Percentiles rank a stretch among this genome's conserved stretches.
Conservation (phyloP, 148 eudicot species). For the Suaeda aralocaspica region DNA sequence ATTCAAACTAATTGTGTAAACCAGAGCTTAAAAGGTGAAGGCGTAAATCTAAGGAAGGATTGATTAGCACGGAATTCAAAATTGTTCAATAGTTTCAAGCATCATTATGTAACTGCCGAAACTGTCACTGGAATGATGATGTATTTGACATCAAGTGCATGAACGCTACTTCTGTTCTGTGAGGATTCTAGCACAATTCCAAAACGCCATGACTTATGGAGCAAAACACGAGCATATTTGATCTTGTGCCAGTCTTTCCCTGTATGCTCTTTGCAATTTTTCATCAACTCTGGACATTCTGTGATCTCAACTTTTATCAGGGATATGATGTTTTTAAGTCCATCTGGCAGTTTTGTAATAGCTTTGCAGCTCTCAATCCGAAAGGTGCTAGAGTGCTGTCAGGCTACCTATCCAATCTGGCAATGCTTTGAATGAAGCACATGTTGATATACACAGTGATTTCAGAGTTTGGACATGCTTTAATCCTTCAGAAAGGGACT, state of each 20-base stretch:
- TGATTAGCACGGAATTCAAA: too few species aligned
- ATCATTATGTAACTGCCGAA: neutral
- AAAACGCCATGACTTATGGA: slow-evolving; percentile 29
- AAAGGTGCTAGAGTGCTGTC: slow-evolving; percentile 22
- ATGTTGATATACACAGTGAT: slow-evolving; percentile 21
- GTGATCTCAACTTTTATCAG: slow-evolving; percentile 25
- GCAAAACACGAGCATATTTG: slow-evolving; percentile 23
- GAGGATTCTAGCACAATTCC: slow-evolving; percentile 17
- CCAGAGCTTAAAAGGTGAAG: too few species aligned
- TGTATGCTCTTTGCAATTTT: slow-evolving; percentile 26
- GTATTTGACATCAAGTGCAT: neutral
- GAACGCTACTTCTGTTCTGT: neutral
- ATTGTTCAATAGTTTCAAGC: too few species aligned
- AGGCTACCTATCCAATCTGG: slow-evolving; percentile 24
- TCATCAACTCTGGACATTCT: slow-evolving; percentile 25
- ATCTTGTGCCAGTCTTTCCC: slow-evolving; percentile 26
- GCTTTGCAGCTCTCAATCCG: slow-evolving; percentile 22
- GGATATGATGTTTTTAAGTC: slow-evolving; percentile 16
- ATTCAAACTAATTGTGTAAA: too few species aligned
- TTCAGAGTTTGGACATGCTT: slow-evolving; percentile 17
- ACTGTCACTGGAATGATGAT: neutral
- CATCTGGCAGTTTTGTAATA: slow-evolving; percentile 23
- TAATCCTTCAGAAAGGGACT: slow-evolving; percentile 16
- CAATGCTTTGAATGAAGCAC: slow-evolving; percentile 12
- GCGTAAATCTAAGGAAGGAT: too few species aligned